Evolutionary conservation across 805 yeast genomes (phyloP).

Genomic region (Lachancea thermotolerans): DNA sequence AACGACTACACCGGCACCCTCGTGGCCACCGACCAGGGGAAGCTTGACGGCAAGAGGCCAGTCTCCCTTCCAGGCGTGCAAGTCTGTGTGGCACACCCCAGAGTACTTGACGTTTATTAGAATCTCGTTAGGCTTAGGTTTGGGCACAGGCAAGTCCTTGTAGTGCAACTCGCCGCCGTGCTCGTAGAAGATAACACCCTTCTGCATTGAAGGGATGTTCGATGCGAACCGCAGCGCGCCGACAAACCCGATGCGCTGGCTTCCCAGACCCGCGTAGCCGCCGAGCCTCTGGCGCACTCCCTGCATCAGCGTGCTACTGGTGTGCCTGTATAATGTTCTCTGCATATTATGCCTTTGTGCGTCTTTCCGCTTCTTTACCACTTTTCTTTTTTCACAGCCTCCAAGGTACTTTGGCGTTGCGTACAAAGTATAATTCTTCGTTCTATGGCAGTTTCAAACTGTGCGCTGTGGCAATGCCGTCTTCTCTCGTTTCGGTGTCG

Average conservation of each 20-base stretch:
- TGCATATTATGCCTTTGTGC: neutral
- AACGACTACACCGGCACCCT: slow-evolving; percentile 68
- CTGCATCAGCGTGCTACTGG: neutral
- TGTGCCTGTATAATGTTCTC: neutral
- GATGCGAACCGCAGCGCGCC: slow-evolving; percentile 3
- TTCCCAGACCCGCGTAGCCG: neutral
- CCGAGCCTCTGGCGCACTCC: neutral
- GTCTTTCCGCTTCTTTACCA: neutral
- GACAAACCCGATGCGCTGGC: neutral
- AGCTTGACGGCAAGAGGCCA: slow-evolving; percentile 56
- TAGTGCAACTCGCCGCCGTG: slow-evolving; percentile 42
- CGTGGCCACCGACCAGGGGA: slow-evolving; percentile 68
- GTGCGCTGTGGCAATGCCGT: too few relatives aligned
- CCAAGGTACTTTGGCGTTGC: too few relatives aligned
- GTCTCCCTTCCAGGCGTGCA: slow-evolving; percentile 70
- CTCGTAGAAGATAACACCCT: slow-evolving; percentile 45
- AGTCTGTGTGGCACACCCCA: slow-evolving; percentile 70
- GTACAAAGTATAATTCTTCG: too few relatives aligned
- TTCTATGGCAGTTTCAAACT: too few relatives aligned
- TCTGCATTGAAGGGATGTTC: slow-evolving; percentile 41
- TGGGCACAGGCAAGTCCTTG: slow-evolving; percentile 51
- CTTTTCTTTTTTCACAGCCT: neutral
- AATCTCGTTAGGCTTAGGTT: slow-evolving; percentile 56
- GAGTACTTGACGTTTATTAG: slow-evolving; percentile 63
- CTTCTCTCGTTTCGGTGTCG: too few relatives aligned